Conservation (phyloP, 169 alveolate species). For the Cystoisospora suis region DNA sequence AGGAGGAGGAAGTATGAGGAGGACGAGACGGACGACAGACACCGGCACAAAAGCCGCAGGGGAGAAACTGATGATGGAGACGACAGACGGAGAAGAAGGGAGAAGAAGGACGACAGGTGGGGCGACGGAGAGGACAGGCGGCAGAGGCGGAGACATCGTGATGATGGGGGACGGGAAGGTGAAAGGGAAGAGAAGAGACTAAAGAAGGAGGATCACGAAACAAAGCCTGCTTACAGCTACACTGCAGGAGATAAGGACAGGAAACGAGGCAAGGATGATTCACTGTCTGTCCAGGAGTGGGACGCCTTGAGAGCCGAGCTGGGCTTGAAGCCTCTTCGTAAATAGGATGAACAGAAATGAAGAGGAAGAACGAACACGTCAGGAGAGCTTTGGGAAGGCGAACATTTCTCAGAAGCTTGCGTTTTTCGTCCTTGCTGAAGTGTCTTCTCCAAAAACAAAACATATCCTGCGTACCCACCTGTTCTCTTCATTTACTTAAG, state of each 20-base stretch:
- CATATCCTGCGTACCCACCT: too few species aligned
- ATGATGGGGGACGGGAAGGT: not conserved
- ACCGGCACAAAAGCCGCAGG: not conserved
- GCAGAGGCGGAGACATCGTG: slow-evolving; percentile 1
- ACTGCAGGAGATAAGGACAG: not conserved
- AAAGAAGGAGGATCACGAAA: not conserved
- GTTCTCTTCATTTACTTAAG: too few species aligned
- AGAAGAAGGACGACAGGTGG: slow-evolving; percentile 1
- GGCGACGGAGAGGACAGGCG: slow-evolving; percentile 51
- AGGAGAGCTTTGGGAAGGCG: too few species aligned
- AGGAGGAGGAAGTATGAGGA: not conserved
- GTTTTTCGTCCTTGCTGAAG: too few species aligned
- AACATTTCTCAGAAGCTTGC: too few species aligned
- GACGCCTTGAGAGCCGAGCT: slow-evolving; percentile 74
- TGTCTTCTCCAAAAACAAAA: too few species aligned
- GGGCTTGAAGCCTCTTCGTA: slow-evolving; percentile 85
- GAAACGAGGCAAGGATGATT: slow-evolving; percentile 60
- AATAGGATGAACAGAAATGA: too few species aligned
- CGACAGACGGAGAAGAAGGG: slow-evolving; percentile 42
- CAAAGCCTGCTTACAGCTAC: not conserved
- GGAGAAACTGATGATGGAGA: not conserved
- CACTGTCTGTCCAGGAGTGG: slow-evolving; percentile 78
- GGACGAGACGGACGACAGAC: not conserved
- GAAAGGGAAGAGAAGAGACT: not conserved
- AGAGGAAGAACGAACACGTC: too few species aligned